These are phyloP conservation scores for Pelargonium fulgidum DNA, from an alignment of 441 rosid species.

Conservation along the genomic window DNA sequence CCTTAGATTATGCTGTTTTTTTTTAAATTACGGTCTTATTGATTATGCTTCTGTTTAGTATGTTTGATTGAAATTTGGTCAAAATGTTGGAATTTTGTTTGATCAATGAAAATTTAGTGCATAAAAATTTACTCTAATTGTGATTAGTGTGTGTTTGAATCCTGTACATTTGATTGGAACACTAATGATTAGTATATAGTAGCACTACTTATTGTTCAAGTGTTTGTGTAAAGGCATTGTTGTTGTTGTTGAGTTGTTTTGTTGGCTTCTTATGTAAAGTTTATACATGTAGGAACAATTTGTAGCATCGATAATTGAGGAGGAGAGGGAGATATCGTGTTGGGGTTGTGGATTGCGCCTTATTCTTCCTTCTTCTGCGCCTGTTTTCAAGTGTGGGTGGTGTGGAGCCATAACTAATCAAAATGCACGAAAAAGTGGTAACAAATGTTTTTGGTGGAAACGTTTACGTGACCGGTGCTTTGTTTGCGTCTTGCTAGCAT, in stretches of 20 bases:
- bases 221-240: not conserved
- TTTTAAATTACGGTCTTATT: not conserved
- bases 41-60: not conserved
- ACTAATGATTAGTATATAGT: not conserved
- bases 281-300: constrained; percentile 40
- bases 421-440: constrained; percentile 36
- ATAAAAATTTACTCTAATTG: not conserved
- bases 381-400: constrained; percentile 86
- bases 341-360: constrained; percentile 91
- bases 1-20: not conserved
- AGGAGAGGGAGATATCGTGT: constrained; percentile 55
- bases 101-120: not conserved
- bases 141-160: not conserved
- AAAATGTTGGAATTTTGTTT: not conserved
- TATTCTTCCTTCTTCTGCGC: constrained; percentile 61
- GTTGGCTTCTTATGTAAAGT: not conserved
- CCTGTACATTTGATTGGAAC: not conserved
- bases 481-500: constrained; percentile 46
- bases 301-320: constrained; percentile 43
- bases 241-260: not conserved
- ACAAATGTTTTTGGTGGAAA: constrained; percentile 56
- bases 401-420: constrained; percentile 86
- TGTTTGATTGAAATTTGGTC: not conserved
- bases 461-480: constrained; percentile 76
- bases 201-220: not conserved